A percentile compares a stretch with the other conserved stretches of the same genome.
Conservation (phyloP, 2,329 filamentous ascomycete species). For the Incumbomyces lentus region DNA sequence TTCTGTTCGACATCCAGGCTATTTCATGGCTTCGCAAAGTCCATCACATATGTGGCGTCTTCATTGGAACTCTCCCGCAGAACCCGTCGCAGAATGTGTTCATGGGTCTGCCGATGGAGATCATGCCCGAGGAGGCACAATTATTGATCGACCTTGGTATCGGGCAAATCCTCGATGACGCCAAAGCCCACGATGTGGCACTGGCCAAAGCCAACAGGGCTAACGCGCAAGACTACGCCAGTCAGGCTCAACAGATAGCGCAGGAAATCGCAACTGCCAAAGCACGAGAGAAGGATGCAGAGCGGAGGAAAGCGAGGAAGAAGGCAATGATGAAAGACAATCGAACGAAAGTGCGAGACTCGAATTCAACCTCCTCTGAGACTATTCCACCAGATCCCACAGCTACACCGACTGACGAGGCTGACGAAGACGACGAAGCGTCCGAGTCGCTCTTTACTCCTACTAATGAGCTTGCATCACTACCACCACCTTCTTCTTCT, state of each 20-base stretch:
- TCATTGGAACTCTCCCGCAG: constrained; percentile 81
- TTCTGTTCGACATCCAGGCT: constrained; percentile 78
- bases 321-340: constrained; percentile 21
- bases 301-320: constrained; percentile 41
- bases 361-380: too few species aligned
- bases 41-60: constrained; percentile 74
- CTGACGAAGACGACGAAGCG: neutral
- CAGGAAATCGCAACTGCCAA: constrained; percentile 38
- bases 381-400: too few species aligned
- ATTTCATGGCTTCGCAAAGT: constrained; percentile 67
- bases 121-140: constrained; percentile 82
- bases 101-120: constrained; percentile 73
- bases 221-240: constrained; percentile 53
- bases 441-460: too few species aligned
- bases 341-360: neutral
- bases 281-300: constrained; percentile 38
- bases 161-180: constrained; percentile 74
- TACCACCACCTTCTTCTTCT: neutral
- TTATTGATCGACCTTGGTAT: constrained; percentile 66
- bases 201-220: constrained; percentile 50
- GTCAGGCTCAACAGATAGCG: constrained; percentile 45
- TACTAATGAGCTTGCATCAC: too few species aligned
- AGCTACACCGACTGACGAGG: neutral
- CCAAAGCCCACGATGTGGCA: constrained; percentile 54
- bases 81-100: constrained; percentile 93